Conservation (phyloP, 495 filamentous ascomycete species). For the Xylaria longipes region DNA sequence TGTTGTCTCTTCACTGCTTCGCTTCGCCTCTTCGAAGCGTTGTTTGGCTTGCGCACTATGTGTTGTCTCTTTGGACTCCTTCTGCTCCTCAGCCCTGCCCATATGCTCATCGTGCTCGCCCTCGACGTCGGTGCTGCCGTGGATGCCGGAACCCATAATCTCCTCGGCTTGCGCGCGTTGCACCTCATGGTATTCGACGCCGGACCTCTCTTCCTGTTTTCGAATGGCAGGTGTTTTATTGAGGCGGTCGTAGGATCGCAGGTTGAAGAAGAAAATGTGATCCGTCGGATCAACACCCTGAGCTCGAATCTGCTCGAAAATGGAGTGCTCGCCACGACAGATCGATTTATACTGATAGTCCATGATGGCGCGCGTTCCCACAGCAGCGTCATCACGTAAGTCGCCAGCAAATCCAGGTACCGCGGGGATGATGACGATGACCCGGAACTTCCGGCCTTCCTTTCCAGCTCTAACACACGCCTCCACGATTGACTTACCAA, state of each 20-base stretch:
- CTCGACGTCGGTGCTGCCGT: constrained; percentile 58
- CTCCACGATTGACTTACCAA: constrained; percentile 88
- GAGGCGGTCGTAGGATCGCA: constrained; percentile 87
- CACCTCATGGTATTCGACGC: constrained; percentile 81
- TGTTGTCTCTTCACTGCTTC: constrained; percentile 49
- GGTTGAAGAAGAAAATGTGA: constrained; percentile 90
- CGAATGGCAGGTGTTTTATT: constrained; percentile 76
- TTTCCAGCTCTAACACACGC: constrained; percentile 82
- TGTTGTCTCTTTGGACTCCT: constrained; percentile 57
- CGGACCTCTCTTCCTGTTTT: constrained; percentile 76
- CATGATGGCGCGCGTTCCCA: constrained; percentile 93
- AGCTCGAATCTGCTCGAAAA: constrained; percentile 77
- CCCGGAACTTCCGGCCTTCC: constrained; percentile 86
- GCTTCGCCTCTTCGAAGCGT: constrained; percentile 67
- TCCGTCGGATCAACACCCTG: constrained; percentile 81
- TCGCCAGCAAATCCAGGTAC: constrained; percentile 96
- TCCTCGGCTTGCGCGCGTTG: constrained; percentile 86
- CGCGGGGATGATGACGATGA: constrained; percentile 88
- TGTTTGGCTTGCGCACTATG: constrained; percentile 60
- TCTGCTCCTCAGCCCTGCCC: constrained; percentile 50
- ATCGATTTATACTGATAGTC: constrained; percentile 99
- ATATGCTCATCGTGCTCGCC: constrained; percentile 49
- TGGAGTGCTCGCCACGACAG: constrained; percentile 86
- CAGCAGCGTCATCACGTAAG: constrained; percentile 78
- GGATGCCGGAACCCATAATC: constrained; percentile 78